A percentile compares a stretch with the other conserved stretches of the same genome.
phyloP scores from a whole-genome alignment of 345 rosid species.

The Boechera stricta region DNA sequence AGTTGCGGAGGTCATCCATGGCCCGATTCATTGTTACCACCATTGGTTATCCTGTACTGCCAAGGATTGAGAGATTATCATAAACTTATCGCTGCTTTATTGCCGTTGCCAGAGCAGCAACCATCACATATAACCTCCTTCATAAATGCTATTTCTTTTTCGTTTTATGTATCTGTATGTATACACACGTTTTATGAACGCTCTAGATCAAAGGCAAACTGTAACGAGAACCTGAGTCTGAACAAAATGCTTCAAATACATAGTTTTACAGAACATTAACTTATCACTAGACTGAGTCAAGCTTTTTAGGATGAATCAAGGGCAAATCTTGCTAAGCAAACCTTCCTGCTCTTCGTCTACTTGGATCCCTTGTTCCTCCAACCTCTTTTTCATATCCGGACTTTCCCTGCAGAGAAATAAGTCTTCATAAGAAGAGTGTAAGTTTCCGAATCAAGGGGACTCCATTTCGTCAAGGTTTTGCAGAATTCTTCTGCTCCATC shows the following conservation, averaged over 20 bases:
- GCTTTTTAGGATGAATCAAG: slow-evolving; percentile 17
- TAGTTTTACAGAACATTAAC: slow-evolving; percentile 8
- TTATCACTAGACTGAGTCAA: slow-evolving; percentile 39
- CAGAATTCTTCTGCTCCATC: slow-evolving; percentile 62
- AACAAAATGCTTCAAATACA: slow-evolving; percentile 48
- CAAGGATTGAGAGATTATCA: no score
- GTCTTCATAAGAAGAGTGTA: slow-evolving; percentile 55
- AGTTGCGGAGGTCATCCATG: no score
- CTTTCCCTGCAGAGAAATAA: slow-evolving; percentile 60
- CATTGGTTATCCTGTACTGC: no score
- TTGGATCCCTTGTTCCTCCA: slow-evolving; percentile 56
- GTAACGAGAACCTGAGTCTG: neutral
- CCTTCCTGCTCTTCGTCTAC: slow-evolving; percentile 51
- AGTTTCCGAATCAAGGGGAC: slow-evolving; percentile 46
- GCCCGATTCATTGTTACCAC: no score
- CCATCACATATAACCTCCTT: no score
- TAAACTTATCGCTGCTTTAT: no score
- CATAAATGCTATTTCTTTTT: no score
- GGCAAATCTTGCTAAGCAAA: slow-evolving; percentile 55
- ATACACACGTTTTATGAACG: neutral
- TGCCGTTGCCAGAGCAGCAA: no score
- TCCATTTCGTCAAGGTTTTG: slow-evolving; percentile 47
- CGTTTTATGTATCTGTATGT: neutral
- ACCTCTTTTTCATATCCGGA: slow-evolving; percentile 56
- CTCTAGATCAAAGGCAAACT: neutral